Conservation (phyloP, 176 grass and related monocot genomes). For the Phragmites australis region DNA sequence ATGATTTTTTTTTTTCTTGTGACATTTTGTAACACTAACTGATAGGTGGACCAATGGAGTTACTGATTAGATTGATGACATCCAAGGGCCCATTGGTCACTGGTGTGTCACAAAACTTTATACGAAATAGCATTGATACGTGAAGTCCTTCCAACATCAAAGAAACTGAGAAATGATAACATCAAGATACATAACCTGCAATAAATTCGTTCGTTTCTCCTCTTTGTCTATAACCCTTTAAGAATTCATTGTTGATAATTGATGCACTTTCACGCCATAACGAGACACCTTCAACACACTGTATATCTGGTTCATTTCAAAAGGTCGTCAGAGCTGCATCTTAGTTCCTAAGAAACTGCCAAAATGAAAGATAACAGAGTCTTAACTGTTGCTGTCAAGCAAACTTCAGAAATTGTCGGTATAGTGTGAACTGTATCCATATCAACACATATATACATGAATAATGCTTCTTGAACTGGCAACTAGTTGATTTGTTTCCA, state of each 20-base stretch:
- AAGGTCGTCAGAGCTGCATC: constrained; percentile 31
- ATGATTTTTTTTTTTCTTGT: background rate
- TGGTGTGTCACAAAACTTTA: background rate
- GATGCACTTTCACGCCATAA: constrained; percentile 70
- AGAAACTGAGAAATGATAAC: background rate
- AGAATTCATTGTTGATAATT: constrained; percentile 61
- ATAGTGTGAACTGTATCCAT: background rate
- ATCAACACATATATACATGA: constrained; percentile 17
- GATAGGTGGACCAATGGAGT: background rate
- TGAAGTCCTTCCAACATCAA: constrained; percentile 13
- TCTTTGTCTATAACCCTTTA: constrained; percentile 61
- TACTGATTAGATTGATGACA: background rate
- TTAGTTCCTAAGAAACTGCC: constrained; percentile 5
- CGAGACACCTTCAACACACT: constrained; percentile 66
- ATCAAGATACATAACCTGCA: constrained; percentile 61
- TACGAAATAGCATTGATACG: constrained; percentile 1
- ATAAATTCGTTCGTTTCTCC: constrained; percentile 78
- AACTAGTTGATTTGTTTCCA: background rate
- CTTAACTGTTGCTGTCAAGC: background rate
- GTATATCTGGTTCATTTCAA: constrained; percentile 67
- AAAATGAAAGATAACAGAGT: constrained; percentile 2
- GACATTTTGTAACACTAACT: constrained; percentile 5
- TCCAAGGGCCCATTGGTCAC: background rate
- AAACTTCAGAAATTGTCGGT: background rate
- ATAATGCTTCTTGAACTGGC: background rate